Conservation (phyloP, 306 rosid species). For the Ormosia semicastrata region DNA sequence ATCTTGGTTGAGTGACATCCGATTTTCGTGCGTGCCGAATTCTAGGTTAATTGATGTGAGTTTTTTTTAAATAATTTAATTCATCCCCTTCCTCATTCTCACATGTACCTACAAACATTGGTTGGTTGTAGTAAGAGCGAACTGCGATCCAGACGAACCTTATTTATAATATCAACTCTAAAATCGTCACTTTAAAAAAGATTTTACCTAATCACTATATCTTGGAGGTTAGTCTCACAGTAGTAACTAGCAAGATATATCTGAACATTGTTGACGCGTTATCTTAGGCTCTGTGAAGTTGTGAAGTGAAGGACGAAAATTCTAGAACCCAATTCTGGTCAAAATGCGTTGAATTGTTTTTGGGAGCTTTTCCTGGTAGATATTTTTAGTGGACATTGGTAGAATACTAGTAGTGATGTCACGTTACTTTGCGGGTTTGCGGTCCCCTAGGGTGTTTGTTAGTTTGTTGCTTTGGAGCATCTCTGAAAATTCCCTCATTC, state of each 20-base stretch:
- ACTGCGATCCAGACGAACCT: too few species aligned
- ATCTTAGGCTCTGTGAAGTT: neutral
- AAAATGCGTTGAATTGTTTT: slow-evolving; percentile 10
- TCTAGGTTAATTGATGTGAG: neutral
- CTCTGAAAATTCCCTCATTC: neutral
- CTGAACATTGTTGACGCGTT: neutral
- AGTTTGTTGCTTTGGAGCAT: slow-evolving; percentile 8
- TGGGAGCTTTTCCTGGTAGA: neutral
- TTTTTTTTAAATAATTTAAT: neutral
- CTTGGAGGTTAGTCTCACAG: too few species aligned
- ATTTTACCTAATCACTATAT: too few species aligned
- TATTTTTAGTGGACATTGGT: slow-evolving; percentile 25
- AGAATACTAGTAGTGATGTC: slow-evolving; percentile 12
- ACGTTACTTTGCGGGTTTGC: neutral
- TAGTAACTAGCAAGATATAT: too few species aligned
- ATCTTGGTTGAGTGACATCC: neutral
- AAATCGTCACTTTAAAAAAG: too few species aligned
- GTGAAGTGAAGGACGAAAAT: neutral
- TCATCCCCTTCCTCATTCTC: neutral
- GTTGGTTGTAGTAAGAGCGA: too few species aligned
- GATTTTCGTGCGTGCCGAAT: neutral
- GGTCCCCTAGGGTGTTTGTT: slow-evolving; percentile 40
- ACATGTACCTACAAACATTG: neutral
- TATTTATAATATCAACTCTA: too few species aligned
- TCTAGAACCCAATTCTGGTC: neutral